Conservation (phyloP, 768 basidiomycete species). For the Trametes sanguinea region DNA sequence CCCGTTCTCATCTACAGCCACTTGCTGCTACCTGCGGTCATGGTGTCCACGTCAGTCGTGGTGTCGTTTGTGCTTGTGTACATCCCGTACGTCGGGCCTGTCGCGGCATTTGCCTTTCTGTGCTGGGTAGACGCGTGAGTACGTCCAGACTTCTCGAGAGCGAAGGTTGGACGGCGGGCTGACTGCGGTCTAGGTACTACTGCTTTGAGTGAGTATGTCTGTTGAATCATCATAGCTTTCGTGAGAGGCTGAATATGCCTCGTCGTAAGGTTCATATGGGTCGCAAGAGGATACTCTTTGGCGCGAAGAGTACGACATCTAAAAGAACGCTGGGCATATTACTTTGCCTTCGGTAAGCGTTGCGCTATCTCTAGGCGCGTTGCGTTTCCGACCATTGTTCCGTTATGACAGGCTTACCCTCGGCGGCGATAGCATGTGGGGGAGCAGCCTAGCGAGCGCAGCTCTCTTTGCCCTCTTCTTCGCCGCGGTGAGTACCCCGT, state of each 20-base stretch:
- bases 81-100: constrained; percentile 66
- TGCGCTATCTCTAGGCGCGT: not conserved
- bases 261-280: constrained; percentile 86
- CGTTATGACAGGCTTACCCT: constrained; percentile 56
- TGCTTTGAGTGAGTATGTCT: constrained; percentile 82
- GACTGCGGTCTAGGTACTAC: constrained; percentile 65
- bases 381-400: not conserved
- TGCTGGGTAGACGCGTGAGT: constrained; percentile 90
- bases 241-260: no score
- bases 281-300: constrained; percentile 69
- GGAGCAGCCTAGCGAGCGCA: constrained; percentile 75
- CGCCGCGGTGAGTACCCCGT: constrained; percentile 59
- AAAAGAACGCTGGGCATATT: constrained; percentile 91
- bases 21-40: constrained; percentile 77
- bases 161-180: not conserved
- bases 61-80: constrained; percentile 64
- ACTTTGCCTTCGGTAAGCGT: constrained; percentile 74
- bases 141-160: not conserved
- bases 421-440: constrained; percentile 69
- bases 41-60: constrained; percentile 75
- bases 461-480: constrained; percentile 82
- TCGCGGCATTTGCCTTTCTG: constrained; percentile 67
- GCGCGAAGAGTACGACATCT: constrained; percentile 69
- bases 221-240: no score
- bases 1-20: constrained; percentile 73